Base-by-base conservation (phyloP, 441 rosid species). In the Populus tomentosa region DNA sequence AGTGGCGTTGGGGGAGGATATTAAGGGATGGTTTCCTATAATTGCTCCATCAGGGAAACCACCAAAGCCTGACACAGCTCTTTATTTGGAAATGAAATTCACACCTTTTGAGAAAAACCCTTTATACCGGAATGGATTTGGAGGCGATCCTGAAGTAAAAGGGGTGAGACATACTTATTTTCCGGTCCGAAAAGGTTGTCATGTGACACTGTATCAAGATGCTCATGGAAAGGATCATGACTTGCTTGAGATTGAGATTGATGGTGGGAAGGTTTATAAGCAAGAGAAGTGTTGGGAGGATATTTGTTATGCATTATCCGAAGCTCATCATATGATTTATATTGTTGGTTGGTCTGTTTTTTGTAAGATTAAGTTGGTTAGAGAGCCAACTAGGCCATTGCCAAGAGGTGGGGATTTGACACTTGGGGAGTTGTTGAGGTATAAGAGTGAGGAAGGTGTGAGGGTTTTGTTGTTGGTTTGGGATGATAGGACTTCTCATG, bases 271-370 rank as follows among this genome's bases (percentile, higher is more conserved):
- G 50, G 77, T 86, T 68, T 92, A 84, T 46, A 76, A 69, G 77
- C 90, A 86, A 0, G 87, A 63, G 0, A 85, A 81, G 26, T 90
- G 97, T 61, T 90, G 97, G 97, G 95, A 90, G 80, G 97, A 92
- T 81, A 84, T 92, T 13, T 90, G 92, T 46, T 71, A 85, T 78
- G 91, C 95, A 0, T 76, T 92, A 7, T 84, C 85, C 0, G 94
- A 92, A 75, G 97, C 97, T 83, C 94, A 92, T 62, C 95, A 92
- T 83, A 13, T 92, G 90, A 80, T 92, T 59, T 92, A 92, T 79
- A 66, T 90, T 13, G 90, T 79, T 30, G 97, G 97, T 5, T 92
- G 97, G 97, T 92, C 97, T 33, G 87, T 92, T 24, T 92, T 85
- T 35, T 79, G 87, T 10, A 90, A 90, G 90, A 78, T 92, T 66